Percentiles rank a stretch among this genome's conserved stretches.
Evolutionary conservation across 176 grass and related monocot species (phyloP).

Genomic region (Elymus sibiricus): DNA sequence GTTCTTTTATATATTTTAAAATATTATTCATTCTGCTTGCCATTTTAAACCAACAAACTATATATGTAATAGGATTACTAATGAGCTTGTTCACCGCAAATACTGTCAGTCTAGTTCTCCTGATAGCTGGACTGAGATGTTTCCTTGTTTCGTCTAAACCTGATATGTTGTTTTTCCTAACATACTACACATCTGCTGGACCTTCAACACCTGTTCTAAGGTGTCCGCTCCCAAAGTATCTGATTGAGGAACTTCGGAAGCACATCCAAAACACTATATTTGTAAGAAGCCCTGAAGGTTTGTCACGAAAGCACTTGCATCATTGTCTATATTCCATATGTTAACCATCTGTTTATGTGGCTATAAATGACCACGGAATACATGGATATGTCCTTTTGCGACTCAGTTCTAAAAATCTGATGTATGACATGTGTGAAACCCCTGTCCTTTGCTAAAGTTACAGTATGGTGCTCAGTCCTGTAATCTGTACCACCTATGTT

Average conservation of each 20-base stretch:
- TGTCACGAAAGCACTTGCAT: constrained; percentile 6
- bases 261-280: constrained; percentile 87
- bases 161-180: background rate
- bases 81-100: constrained; percentile 4
- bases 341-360: background rate
- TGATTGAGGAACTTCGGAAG: constrained; percentile 80
- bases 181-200: constrained; percentile 38
- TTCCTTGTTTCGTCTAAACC: background rate
- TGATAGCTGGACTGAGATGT: background rate
- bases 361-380: background rate
- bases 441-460: too few relatives aligned
- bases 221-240: constrained; percentile 78
- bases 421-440: too few relatives aligned
- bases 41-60: constrained; percentile 1
- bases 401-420: background rate
- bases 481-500: too few relatives aligned
- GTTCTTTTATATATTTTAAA: background rate
- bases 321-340: background rate
- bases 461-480: too few relatives aligned
- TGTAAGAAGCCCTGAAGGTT: constrained; percentile 89
- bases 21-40: background rate
- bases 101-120: background rate
- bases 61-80: background rate
- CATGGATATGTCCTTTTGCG: background rate
- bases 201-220: constrained; percentile 88